Percentiles rank a stretch among this genome's conserved stretches.
Conservation (phyloP, 23 red algal genomes). For the Gracilaria gracilis region DNA sequence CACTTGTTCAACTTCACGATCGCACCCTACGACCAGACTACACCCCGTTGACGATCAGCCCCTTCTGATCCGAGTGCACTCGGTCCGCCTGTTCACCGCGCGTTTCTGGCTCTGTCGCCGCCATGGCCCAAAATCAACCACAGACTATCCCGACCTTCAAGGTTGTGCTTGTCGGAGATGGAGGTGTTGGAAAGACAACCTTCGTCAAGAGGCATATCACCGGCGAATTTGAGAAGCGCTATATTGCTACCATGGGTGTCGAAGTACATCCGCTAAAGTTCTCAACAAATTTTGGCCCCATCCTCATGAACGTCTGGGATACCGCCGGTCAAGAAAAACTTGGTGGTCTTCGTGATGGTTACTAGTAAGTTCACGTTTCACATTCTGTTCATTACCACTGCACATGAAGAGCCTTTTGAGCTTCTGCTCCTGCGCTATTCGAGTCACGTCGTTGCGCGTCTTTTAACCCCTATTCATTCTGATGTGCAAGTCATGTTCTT, state of each 20-base stretch:
- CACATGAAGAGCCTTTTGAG: constrained; percentile 1
- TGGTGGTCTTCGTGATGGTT: constrained; percentile 97
- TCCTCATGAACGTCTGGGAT: constrained; percentile 99
- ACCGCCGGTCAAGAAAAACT: constrained; percentile 99
- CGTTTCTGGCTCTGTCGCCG: not conserved
- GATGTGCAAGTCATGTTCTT: not conserved
- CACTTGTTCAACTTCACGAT: not conserved
- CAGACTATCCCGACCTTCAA: constrained; percentile 84
- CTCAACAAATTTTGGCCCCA: constrained; percentile 96
- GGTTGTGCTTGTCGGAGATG: constrained; percentile 98
- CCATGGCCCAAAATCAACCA: constrained; percentile 4
- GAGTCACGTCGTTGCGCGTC: constrained; percentile 25
- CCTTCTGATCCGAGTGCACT: not conserved
- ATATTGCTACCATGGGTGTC: constrained; percentile 97
- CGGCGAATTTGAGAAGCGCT: constrained; percentile 99
- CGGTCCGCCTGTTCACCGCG: not conserved
- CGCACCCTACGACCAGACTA: not conserved
- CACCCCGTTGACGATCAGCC: not conserved
- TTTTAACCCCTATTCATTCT: constrained; percentile 77
- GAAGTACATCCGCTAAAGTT: constrained; percentile 99
- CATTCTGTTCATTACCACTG: not conserved
- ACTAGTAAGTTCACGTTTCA: constrained; percentile 86
- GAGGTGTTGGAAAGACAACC: constrained; percentile 97
- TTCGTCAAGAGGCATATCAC: constrained; percentile 99
- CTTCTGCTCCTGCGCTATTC: constrained; percentile 21